These are phyloP conservation scores for Acacia concinna DNA, from an alignment of 331 rosid genomes.

Conservation along the genomic window DNA sequence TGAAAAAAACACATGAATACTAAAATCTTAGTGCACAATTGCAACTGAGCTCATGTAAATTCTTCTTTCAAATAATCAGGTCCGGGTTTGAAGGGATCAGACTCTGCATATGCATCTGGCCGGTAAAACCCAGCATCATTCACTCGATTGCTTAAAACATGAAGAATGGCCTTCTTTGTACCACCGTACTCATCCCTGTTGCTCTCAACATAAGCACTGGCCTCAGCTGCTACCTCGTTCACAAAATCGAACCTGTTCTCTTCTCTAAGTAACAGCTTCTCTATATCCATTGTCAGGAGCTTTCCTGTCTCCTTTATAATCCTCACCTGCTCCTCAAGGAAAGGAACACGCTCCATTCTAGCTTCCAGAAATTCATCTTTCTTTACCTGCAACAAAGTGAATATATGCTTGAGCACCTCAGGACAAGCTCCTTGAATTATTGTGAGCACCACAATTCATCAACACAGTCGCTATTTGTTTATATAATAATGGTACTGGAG, in stretches of 20 bases:
- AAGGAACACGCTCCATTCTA: constrained; percentile 74
- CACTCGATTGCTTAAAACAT: constrained; percentile 78
- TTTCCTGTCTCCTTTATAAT: constrained; percentile 67
- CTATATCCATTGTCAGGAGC: constrained; percentile 68
- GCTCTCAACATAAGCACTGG: constrained; percentile 69
- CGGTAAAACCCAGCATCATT: constrained; percentile 77
- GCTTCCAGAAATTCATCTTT: constrained; percentile 55
- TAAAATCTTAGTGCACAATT: constrained; percentile 20
- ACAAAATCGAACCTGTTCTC: constrained; percentile 85
- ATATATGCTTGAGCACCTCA: constrained; percentile 23
- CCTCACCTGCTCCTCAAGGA: constrained; percentile 91
- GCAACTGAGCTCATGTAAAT: constrained; percentile 37
- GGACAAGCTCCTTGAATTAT: constrained; percentile 23
- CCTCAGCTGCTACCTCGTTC: constrained; percentile 89
- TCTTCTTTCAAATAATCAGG: constrained; percentile 66
- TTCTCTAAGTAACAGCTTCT: constrained; percentile 68
- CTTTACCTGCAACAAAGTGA: constrained; percentile 54
- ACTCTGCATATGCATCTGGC: constrained; percentile 75
- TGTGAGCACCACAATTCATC: constrained; percentile 13
- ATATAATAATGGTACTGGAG: neutral
- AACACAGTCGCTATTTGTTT: constrained; percentile 3
- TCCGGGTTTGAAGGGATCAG: constrained; percentile 82
- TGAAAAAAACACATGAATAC: constrained; percentile 11
- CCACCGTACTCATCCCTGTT: constrained; percentile 83
- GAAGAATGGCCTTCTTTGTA: constrained; percentile 85